Base-by-base conservation (phyloP, 1,139 yeast species). In the Hanseniaspora sp. region DNA sequence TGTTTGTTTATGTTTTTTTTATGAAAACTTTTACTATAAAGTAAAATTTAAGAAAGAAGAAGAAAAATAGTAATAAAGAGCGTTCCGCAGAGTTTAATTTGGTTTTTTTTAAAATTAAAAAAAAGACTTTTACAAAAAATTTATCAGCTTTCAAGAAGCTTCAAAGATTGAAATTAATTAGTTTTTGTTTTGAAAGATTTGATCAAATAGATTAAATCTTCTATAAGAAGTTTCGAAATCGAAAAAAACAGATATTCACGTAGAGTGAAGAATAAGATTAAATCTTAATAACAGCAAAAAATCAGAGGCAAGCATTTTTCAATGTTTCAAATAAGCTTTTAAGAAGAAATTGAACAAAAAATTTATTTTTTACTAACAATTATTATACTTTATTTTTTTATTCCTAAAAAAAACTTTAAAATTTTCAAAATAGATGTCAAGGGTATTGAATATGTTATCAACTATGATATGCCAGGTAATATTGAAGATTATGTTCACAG, bases 401-500 rank as follows among this genome's bases (percentile, higher is more conserved):
- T 29, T 39, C 3, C 5, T 48, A 33, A 28, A 12, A 17, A 40
- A 37, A 2, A 37, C 8, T 37, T 13, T 37, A 11, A 37, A 13
- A 8, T 29, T 43, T 40, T 54, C 30, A 13, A 38, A 67, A 55
- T 72, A 88, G 97, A 92, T 74, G 98, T 92, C 72, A 92, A 92
- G 78, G 97, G 96, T 70, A 87, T 92, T 67, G 83, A 90, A 63
- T 83, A 76, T 65, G 98, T 92, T 58, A 78, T 92, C 68, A 92
- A 92, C 81, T 88, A 78, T 67, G 98, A 92, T 71, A 90, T 90
- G 88, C 97, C 98, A 66, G 88, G 88, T 72, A 92, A 90, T 74
- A 86, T 88, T 68, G 98, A 92, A 75, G 97, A 92, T 74, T 92
- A 92, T 71, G 96, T 92, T 58, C 74, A 71, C 58, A 68, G 74